Conservation (phyloP, 164 flowering plant genomes). For the Aristolochia contorta region DNA sequence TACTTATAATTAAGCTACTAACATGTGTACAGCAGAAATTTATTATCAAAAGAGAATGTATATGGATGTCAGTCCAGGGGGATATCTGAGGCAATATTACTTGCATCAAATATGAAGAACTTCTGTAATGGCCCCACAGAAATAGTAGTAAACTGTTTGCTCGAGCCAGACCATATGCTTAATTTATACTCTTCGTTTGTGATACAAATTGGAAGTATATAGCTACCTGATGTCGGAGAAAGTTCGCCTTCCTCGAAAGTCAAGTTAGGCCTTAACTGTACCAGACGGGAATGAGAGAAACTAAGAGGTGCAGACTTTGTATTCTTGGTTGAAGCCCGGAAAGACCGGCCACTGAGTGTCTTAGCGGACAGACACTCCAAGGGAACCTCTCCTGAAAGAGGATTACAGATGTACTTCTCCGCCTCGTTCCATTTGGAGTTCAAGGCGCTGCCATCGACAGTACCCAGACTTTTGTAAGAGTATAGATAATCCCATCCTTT, state of each 20-base stretch:
- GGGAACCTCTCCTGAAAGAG: conserved; percentile 82
- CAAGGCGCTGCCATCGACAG: not conserved
- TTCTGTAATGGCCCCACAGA: no score
- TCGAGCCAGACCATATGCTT: no score
- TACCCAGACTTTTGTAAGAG: no score
- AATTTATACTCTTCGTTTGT: no score
- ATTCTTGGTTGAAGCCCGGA: conserved; percentile 28
- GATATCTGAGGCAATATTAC: no score
- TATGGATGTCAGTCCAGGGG: no score
- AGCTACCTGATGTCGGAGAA: conserved; percentile 24
- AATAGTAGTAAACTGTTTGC: no score
- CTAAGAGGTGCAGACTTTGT: conserved; percentile 76
- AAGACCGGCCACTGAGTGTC: conserved; percentile 49
- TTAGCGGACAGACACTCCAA: conserved; percentile 77
- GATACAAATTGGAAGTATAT: no score
- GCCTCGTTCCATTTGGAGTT: conserved; percentile 91
- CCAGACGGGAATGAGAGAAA: conserved; percentile 22
- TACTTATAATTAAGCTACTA: no score
- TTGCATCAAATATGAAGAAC: no score
- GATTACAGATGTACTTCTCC: conserved; percentile 82
- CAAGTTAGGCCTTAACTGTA: conserved; percentile 17
- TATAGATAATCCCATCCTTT: conserved; percentile 46
- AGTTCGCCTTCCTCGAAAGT: conserved; percentile 12
- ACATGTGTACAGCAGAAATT: no score
- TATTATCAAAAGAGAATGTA: no score